These are phyloP conservation scores for Cavenderia fasciculata DNA, from an alignment of 78 protist species.

Conservation along the genomic window DNA sequence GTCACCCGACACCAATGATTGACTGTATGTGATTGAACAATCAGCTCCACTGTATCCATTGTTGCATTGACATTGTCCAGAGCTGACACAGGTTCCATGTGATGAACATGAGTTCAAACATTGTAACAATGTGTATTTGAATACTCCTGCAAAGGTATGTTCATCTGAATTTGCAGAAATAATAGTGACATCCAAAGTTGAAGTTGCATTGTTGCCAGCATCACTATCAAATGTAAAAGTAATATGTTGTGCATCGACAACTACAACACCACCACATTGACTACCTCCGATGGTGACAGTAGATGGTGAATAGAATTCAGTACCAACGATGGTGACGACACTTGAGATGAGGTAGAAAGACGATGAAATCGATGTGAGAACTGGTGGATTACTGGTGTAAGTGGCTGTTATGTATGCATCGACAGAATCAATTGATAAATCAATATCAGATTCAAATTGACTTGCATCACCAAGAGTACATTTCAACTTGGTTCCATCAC, in stretches of 20 bases:
- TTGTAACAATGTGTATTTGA: neutral
- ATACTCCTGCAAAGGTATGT: neutral
- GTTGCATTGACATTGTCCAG: slow-evolving; percentile 9
- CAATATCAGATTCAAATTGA: no score
- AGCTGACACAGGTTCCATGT: neutral
- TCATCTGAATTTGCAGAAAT: no score
- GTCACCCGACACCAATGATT: no score
- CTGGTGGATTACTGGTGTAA: no score
- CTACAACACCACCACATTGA: no score
- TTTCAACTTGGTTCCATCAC: neutral
- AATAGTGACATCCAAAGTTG: no score
- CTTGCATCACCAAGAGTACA: neutral
- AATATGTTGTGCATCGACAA: no score
- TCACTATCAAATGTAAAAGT: no score
- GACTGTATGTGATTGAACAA: neutral
- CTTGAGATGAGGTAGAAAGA: neutral
- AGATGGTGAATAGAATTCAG: neutral
- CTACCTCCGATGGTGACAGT: neutral
- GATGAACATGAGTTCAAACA: neutral
- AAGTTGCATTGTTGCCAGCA: no score
- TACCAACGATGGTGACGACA: neutral
- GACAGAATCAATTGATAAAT: no score
- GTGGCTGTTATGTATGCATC: no score
- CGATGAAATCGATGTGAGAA: no score
- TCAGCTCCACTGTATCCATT: slow-evolving; percentile 1